These are phyloP conservation scores for Citrus hindsii DNA, from an alignment of 345 rosid species.

Conservation along the genomic window DNA sequence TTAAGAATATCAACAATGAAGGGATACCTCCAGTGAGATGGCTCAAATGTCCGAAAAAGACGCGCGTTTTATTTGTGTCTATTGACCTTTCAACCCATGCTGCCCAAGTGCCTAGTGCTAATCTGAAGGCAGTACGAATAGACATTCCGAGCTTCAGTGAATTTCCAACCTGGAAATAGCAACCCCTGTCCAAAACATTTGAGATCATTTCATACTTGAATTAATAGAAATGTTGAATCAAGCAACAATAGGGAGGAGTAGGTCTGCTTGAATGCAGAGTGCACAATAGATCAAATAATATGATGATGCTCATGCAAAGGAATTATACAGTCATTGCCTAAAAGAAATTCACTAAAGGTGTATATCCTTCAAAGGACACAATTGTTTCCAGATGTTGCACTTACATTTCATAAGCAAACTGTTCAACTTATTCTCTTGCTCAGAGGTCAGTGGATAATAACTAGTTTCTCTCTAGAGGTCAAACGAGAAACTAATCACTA, in stretches of 20 bases:
- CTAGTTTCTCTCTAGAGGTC: background rate
- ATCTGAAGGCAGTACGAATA: conserved; percentile 66
- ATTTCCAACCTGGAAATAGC: conserved; percentile 82
- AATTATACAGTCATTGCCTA: background rate
- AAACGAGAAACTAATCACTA: background rate
- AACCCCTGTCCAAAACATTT: conserved; percentile 58
- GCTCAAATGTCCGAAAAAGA: conserved; percentile 82
- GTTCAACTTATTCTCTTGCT: background rate
- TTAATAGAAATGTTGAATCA: background rate
- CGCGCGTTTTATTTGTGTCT: conserved; percentile 55
- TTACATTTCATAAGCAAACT: background rate
- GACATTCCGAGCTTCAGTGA: conserved; percentile 82
- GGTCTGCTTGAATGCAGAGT: background rate
- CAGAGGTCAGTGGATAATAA: background rate
- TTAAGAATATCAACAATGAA: background rate
- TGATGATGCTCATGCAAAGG: background rate
- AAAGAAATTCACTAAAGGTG: background rate
- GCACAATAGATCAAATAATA: background rate
- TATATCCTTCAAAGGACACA: background rate
- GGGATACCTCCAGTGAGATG: conserved; percentile 85
- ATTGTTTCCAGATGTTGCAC: background rate
- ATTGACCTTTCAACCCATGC: conserved; percentile 63
- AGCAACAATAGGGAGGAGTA: background rate
- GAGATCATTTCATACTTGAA: conserved; percentile 11
- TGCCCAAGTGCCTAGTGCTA: conserved; percentile 83